Conservation (phyloP, 148 eudicot species). For the Camellia lanceoleosa region DNA sequence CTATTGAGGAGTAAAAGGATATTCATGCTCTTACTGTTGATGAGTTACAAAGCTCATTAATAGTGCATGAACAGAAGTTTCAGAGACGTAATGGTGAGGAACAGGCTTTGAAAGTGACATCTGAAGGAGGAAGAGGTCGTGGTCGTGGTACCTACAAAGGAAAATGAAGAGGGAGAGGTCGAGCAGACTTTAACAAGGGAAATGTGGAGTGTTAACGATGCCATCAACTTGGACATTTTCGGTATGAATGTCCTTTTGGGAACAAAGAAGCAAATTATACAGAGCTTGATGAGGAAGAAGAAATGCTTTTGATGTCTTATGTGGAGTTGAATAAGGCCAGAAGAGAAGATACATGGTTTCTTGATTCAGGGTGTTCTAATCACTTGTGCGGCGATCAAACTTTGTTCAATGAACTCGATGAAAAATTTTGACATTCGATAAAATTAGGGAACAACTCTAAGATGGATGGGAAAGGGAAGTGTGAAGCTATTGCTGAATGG, state of each 20-base stretch:
- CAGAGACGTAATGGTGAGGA: not conserved
- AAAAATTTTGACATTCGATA: slow-evolving; percentile 1
- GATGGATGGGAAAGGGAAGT: slow-evolving; percentile 10
- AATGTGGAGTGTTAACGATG: not conserved
- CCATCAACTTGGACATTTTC: not conserved
- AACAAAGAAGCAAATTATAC: not conserved
- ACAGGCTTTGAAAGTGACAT: not conserved
- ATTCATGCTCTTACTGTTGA: no score
- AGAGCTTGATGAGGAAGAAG: not conserved
- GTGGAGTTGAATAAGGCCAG: not conserved
- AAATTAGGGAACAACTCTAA: slow-evolving; percentile 10
- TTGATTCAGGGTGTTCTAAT: slow-evolving; percentile 8
- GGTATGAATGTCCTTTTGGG: not conserved
- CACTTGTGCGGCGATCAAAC: not conserved
- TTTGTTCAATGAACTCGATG: slow-evolving; percentile 10
- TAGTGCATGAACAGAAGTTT: slow-evolving; percentile 1
- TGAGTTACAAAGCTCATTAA: not conserved
- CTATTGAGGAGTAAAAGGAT: no score
- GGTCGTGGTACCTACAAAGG: not conserved
- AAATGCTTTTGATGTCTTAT: slow-evolving; percentile 3
- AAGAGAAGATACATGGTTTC: slow-evolving; percentile 12
- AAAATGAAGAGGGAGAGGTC: not conserved
- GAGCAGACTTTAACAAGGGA: not conserved
- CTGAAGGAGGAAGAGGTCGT: not conserved
- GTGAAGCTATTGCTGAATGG: slow-evolving; percentile 3